Evolutionary conservation across 2,329 filamentous ascomycete species (phyloP), one percentile per base, ranked within the genome.

Genomic region (Hawksworthiomyces lignivorus): DNA sequence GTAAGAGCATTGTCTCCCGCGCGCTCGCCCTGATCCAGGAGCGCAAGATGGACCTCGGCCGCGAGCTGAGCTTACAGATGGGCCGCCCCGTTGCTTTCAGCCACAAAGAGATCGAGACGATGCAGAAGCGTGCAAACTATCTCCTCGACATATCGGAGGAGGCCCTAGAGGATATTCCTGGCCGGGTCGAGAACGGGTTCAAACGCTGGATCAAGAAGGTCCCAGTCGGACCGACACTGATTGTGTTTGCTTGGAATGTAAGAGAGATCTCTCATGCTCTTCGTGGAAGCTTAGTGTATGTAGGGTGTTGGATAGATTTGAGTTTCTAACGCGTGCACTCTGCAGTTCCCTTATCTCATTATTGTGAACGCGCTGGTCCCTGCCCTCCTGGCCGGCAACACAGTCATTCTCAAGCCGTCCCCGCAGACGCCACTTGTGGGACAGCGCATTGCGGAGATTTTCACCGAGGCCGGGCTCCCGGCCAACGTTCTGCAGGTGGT

Each of bases 241-340:
- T 96, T 51, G 77, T 96, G 47, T 96, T 95, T 62, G 84, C 90
- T 1, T 97, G 89, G 89, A 97, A 97, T 65, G 87, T 92, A 66
- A 65, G 87, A 62, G 37, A 41, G 24, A 40, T 26, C 12, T 26
- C 24, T 26, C n/a, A n/a, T n/a, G 29, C 33, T 21, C 15, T 4
- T 10, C 31, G 18, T 14, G 26, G 18, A 17, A n/a, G n/a, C n/a
- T n/a, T n/a, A n/a, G n/a, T n/a, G n/a, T n/a, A n/a, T n/a, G n/a
- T n/a, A n/a, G n/a, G n/a, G n/a, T n/a, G n/a, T n/a, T n/a, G n/a
- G n/a, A n/a, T n/a, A 26, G 24, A 26, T 26, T 26, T 26, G 24
- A 26, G 24, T 2, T n/a, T n/a, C n/a, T n/a, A n/a, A n/a, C n/a
- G n/a, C n/a, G n/a, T n/a, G n/a, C n/a, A n/a, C n/a, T n/a, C n/a